phyloP scores from a whole-genome alignment of 2,329 filamentous ascomycete species.

The Chaetomium globosum region DNA sequence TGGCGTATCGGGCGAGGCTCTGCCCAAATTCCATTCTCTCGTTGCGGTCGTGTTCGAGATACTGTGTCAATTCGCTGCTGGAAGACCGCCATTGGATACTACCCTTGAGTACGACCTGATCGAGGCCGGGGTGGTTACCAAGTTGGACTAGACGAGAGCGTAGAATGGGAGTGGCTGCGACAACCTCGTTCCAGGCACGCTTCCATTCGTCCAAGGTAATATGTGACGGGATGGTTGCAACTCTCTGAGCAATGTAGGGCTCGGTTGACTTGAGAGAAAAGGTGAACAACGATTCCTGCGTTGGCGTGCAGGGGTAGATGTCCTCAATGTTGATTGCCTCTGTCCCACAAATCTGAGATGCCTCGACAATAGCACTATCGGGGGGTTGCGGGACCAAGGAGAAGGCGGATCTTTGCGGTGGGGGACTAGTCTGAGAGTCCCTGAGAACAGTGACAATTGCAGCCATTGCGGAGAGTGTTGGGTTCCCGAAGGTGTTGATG shows the following conservation, averaged over 20 bases:
- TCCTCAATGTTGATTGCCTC: conserved; percentile 48
- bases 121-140: conserved; percentile 44
- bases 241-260: conserved; percentile 56
- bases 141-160: conserved; percentile 53
- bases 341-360: conserved; percentile 46
- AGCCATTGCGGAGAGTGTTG: conserved; percentile 50
- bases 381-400: conserved; percentile 45
- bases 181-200: conserved; percentile 50
- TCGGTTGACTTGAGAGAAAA: conserved; percentile 55
- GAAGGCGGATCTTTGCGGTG: conserved; percentile 42
- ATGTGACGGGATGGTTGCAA: conserved; percentile 45
- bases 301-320: conserved; percentile 57
- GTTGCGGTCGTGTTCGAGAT: conserved; percentile 45
- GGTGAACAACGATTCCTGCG: conserved; percentile 59
- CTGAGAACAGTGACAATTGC: conserved; percentile 37
- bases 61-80: conserved; percentile 43
- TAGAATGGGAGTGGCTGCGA: conserved; percentile 46
- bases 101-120: conserved; percentile 52
- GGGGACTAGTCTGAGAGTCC: conserved; percentile 13
- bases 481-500: conserved; percentile 50
- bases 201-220: conserved; percentile 44
- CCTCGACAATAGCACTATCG: conserved; percentile 44
- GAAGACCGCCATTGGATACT: conserved; percentile 43
- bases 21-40: conserved; percentile 43
- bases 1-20: conserved; percentile 19